Evolutionary conservation across 768 basidiomycete genomes (phyloP), one percentile per base, ranked within the genome.

Genomic region (Serpula lacrymans): DNA sequence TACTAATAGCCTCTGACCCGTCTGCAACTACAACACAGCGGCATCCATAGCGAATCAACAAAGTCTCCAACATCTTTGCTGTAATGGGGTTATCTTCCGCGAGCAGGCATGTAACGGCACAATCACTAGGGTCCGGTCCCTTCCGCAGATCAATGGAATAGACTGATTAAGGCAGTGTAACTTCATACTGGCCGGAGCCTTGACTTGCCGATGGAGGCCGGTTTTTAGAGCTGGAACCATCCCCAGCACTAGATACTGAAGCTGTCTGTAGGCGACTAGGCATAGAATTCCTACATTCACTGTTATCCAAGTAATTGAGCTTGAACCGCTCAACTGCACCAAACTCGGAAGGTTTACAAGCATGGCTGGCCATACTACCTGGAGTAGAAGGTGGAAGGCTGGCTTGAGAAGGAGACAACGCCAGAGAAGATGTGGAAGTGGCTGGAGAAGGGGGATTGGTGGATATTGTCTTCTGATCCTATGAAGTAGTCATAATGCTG

Each of bases 21-120:
- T 98, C 93, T 30, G 91, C 80, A n/a, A 97, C 96, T 7, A 97
- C 88, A 8, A 97, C 85, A 60, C 90, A 92, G 13, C 94, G 85
- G 62, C 95, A 98, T 1, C 96, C 96, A 45, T 98, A 77, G 25
- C 94, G 83, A 46, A 90, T 87, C 34, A 99, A 77, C 32, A 98
- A 65, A 2, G 94, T 98, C 63, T 97, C 93, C 35, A 97, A 84
- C 35, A 99, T 97, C 70, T 98, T 97, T 23, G 89, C 88, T 0
- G 93, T 95, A 49, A 98, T 97, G 2, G 96, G 96, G 55, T 99
- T 98, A 53, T 98, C 93, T 61, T 98, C 96, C 1, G 95, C 96
- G 25, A 99, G 74, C 20, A 99, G 62, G 55, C 91, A 93, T 28
- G 93, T 96, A 39, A 98, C 84, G n/a, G 85, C 83, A 28, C 90